Evolutionary conservation across 805 yeast genomes (phyloP), one percentile per base, ranked within the genome.

Genomic region (Suhomyces sp.): DNA sequence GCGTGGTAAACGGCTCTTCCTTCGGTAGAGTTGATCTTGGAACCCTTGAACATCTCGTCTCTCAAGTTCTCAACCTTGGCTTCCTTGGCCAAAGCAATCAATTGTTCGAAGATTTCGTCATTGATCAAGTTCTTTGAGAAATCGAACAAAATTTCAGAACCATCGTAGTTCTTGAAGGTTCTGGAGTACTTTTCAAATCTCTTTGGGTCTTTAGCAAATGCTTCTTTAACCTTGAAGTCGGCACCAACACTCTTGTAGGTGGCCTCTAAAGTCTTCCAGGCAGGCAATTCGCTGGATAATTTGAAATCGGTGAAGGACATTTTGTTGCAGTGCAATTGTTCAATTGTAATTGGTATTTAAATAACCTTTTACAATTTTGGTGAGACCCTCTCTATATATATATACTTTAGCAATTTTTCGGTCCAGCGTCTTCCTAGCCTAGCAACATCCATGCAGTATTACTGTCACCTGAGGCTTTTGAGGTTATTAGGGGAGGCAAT

Each of bases 1-100:
- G 81, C 87, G 70, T 93, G 99, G 76, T 76, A 93, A 30, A 93
- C 99, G 25, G 99, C 98, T 68, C 96, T 79, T 68, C 80, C 84
- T 71, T 93, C 99, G 43, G 99, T 93, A 69, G 78, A 77, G 76
- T 93, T 93, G 75, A 93, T 88, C 69, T 87, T 88, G 42, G 80
- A 85, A 63, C 99, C 99, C 19, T 76, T 76, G 59, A 93, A 93
- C 88, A 93, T 81, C 38, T 76, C 86, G 55, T 91, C 95, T 64
- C 98, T 81, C 60, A 93, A 79, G 40, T 72, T 59, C 63, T 88
- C 93, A 51, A 93, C 90, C 36, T 81, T 77, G 48, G 97, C 90
- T 67, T 93, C 95, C 60, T 81, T 78, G 51, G 98, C 98, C 57
- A 93, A 78, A 54, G 78, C 73, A 45, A 87, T 44, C 60, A 93